Evolutionary conservation across 345 rosid species (phyloP).

Genomic region (Eutrema yunnanense): DNA sequence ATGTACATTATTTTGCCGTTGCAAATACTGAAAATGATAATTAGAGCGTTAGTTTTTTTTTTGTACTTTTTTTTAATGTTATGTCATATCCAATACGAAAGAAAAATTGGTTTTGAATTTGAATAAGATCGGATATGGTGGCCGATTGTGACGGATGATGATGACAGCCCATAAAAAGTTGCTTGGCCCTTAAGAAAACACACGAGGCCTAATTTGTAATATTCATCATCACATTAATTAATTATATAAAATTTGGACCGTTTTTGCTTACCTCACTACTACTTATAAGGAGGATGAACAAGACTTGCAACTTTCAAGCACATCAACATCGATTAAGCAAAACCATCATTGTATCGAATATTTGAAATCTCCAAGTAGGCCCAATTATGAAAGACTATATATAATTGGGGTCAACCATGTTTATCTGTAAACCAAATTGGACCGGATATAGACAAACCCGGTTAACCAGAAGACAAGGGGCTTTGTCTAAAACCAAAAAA

Average conservation of each 20-base stretch:
- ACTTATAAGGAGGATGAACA: not conserved
- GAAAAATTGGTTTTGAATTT: not conserved
- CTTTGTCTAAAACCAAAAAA: not conserved
- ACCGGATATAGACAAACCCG: not conserved
- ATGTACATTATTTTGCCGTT: not conserved
- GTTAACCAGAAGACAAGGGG: not conserved
- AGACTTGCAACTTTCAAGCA: constrained; percentile 11
- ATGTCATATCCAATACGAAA: not conserved
- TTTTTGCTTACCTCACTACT: constrained; percentile 13
- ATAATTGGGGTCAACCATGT: not conserved
- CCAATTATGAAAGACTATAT: not conserved
- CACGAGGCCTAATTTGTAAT: constrained; percentile 15
- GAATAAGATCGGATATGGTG: constrained; percentile 12
- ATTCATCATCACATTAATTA: not conserved
- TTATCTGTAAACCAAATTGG: not conserved
- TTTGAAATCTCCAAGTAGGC: constrained; percentile 11
- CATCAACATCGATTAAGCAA: constrained; percentile 13
- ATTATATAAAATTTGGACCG: not conserved
- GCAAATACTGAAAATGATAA: not conserved
- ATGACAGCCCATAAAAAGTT: constrained; percentile 26
- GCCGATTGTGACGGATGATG: constrained; percentile 21
- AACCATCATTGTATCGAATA: not conserved
- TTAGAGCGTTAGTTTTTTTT: not conserved
- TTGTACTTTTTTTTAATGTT: not conserved
- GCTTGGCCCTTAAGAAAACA: constrained; percentile 35